Base-by-base conservation (phyloP, 495 filamentous ascomycete species). In the Aspergillus diversus region DNA sequence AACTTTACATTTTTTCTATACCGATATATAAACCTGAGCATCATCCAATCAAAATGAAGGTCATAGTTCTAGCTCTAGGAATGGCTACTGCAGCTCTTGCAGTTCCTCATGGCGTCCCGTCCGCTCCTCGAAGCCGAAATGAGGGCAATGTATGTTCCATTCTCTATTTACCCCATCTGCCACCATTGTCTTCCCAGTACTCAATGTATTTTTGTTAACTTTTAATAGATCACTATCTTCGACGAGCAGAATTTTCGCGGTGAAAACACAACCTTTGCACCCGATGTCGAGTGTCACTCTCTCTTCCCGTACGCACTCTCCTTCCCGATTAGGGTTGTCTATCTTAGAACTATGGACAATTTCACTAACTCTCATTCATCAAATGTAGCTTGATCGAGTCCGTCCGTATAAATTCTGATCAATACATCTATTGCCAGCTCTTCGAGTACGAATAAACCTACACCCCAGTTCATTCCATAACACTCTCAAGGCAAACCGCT, bases 321-420 rank as follows among this genome's bases (percentile, higher is more conserved):
- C 7, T 8, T 1, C 15, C 33, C 21, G 8, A 53, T 53, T 9
- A 33, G 5, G 2, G 21, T 2, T 27, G 21, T 2, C 21, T 27
- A 53, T 5, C 8, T 32, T 53, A 1, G 17, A 13, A 2, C 21
- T 2, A 27, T 27, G 27, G 8, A 53, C 33, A 21, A 53, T 32
- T 27, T 1, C 15, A 31, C 50, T 33, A 13, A 27, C 15, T 33
- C 27, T 53, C 7, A 33, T 31, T 7, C 33, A 32, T 53, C 2
- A 27, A 27, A 27, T 27, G 13, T 53, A 53, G 50, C 4, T 53
- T 7, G 16, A 53, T 53, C 27, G 50, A 53, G 33, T 53, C 50
- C 7, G 50, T 53, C 33, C 5, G 15, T 1, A 33, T 53, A 4
- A 5, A 17, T 27, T 12, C n/a, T 53, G 50, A 33, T 32, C 16